Base-by-base conservation (phyloP, 345 rosid species). In the Microthlaspi erraticum region DNA sequence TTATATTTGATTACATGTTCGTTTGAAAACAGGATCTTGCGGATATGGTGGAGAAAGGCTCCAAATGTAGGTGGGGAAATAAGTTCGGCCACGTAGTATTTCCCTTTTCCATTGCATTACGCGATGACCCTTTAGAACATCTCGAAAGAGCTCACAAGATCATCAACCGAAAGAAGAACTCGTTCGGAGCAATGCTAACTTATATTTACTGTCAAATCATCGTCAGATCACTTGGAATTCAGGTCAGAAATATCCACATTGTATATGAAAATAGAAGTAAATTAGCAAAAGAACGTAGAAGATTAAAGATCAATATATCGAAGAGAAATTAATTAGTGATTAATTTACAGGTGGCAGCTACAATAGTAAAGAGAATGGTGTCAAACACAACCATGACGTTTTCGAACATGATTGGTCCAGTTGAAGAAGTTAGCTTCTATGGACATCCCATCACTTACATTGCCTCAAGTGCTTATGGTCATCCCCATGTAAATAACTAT, bases 391-490 rank as follows among this genome's bases (percentile, higher is more conserved):
- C 88, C 0, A 20, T 88, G 78, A 68, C 84, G 10, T 88, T 85
- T 61, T 83, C 91, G 5, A 88, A 83, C 17, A 36, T 86, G 37
- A 64, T 78, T 10, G 91, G 91, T 34, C 95, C 89, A 0, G 10
- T 23, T 6, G 88, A 86, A 73, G 91, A 88, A 70, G 83, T 85
- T 17, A 76, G 82, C 67, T 80, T 85, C 43, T 86, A 67, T 57
- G 92, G 85, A 3, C 88, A 82, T 45, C 84, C 87, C 10, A 58
- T 86, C 2, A 80, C 83, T 60, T 88, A 79, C 76, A 52, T 88
- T 16, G 90, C 88, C 23, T 86, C 92, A 20, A 80, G 74, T 66
- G 84, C 74, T 44, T 85, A 83, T 43, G 89, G 88, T 14, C 89
- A 86, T 26, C 88, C 95, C 7, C 85, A 86, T 31, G 58, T 26